These are phyloP conservation scores for Colletotrichum chrysophilum DNA, from an alignment of 2,329 filamentous ascomycete genomes.

Conservation along the genomic window DNA sequence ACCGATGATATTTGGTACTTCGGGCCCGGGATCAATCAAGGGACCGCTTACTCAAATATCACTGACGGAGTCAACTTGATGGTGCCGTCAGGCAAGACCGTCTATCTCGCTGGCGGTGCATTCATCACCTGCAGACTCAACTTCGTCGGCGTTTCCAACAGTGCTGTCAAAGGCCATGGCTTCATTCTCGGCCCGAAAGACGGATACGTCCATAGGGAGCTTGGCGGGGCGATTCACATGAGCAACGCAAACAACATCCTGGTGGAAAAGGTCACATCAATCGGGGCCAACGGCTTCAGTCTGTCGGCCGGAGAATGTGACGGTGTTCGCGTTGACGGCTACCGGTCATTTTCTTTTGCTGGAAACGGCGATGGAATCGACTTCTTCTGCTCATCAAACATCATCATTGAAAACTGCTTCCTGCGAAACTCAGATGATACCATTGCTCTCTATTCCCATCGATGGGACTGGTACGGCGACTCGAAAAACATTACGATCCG, in stretches of 20 bases:
- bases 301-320: slow-evolving; percentile 24
- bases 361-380: slow-evolving; percentile 32
- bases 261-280: slow-evolving; percentile 25
- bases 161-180: not conserved
- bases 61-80: slow-evolving; percentile 19
- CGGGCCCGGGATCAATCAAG: slow-evolving; percentile 28
- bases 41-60: slow-evolving; percentile 21
- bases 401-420: slow-evolving; percentile 35
- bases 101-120: slow-evolving; percentile 23
- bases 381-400: slow-evolving; percentile 26
- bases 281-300: slow-evolving; percentile 23
- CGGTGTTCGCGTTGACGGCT: slow-evolving; percentile 23
- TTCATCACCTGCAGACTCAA: slow-evolving; percentile 24
- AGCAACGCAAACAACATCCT: slow-evolving; percentile 16
- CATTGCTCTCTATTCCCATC: slow-evolving; percentile 38
- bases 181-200: slow-evolving; percentile 23
- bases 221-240: slow-evolving; percentile 1
- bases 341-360: slow-evolving; percentile 24
- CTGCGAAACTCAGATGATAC: slow-evolving; percentile 41
- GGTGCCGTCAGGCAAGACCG: slow-evolving; percentile 19
- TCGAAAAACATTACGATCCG: slow-evolving; percentile 35
- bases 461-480: slow-evolving; percentile 35
- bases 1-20: slow-evolving; percentile 27
- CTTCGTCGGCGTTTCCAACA: slow-evolving; percentile 13
- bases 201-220: slow-evolving; percentile 24